Percentiles rank a stretch among this genome's conserved stretches.
Conservation (phyloP, 257 asterid species). For the Penstemon davidsonii region DNA sequence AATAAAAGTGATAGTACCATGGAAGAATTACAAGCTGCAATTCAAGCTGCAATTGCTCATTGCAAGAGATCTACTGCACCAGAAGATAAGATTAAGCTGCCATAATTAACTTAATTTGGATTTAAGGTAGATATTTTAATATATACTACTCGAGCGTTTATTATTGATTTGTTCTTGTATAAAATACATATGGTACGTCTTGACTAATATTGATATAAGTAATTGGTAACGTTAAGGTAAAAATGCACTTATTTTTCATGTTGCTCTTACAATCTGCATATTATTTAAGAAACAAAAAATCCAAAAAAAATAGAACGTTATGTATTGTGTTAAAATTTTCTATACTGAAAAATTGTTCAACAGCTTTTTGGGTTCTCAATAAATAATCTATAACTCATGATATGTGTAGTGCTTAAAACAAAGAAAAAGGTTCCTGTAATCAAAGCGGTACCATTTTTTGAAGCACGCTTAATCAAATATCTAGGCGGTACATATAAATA, state of each 20-base stretch:
- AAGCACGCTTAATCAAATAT: not conserved
- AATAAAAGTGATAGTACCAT: conserved; percentile 62
- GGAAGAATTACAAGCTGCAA: conserved; percentile 89
- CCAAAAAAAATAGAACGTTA: too few relatives aligned
- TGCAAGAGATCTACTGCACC: conserved; percentile 57
- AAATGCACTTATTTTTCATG: not conserved
- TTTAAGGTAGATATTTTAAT: not conserved
- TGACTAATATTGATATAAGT: not conserved
- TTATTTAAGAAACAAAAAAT: too few relatives aligned
- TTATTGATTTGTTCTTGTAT: not conserved
- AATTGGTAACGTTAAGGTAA: not conserved
- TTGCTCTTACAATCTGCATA: too few relatives aligned
- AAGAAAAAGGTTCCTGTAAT: not conserved
- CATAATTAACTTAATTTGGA: conserved; percentile 9
- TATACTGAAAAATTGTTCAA: too few relatives aligned
- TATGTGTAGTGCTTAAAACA: not conserved
- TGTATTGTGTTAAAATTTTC: too few relatives aligned
- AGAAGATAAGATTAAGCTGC: conserved; percentile 32
- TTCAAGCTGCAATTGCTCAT: conserved; percentile 73
- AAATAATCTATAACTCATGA: not conserved
- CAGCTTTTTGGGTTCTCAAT: conserved; percentile 9
- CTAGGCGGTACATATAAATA: not conserved
- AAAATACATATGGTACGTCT: not conserved
- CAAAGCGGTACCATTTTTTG: not conserved
- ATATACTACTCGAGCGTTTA: not conserved